Percentiles rank a stretch among this genome's conserved stretches.
Conservation (phyloP, 805 yeast species). For the Sungouiella blattae region DNA sequence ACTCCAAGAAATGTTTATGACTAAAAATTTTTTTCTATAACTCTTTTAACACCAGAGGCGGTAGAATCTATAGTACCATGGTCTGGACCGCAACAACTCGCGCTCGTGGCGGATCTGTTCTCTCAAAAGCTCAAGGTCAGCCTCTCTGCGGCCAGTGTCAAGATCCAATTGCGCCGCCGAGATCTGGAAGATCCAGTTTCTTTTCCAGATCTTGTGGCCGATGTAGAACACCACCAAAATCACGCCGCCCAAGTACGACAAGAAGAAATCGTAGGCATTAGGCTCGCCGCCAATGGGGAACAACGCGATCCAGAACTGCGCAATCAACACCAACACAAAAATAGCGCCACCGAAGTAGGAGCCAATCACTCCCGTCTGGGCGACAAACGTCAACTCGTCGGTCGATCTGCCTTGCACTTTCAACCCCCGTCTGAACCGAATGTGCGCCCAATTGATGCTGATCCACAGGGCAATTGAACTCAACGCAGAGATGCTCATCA, state of each 20-base stretch:
- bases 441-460: slow-evolving; percentile 62
- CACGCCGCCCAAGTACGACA: slow-evolving; percentile 45
- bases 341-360: slow-evolving; percentile 31
- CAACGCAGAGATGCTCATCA: slow-evolving; percentile 72
- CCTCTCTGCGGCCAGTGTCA: slow-evolving; percentile 60
- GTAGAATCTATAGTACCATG: slow-evolving; percentile 32
- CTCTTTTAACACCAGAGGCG: slow-evolving; percentile 33
- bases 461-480: slow-evolving; percentile 82
- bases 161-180: slow-evolving; percentile 52
- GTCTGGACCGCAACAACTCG: slow-evolving; percentile 27
- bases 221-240: slow-evolving; percentile 41
- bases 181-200: slow-evolving; percentile 42
- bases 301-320: slow-evolving; percentile 42
- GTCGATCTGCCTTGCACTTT: slow-evolving; percentile 45
- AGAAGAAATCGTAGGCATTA: slow-evolving; percentile 38
- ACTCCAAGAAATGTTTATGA: no score
- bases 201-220: slow-evolving; percentile 46
- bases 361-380: slow-evolving; percentile 38
- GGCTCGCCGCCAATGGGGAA: slow-evolving; percentile 36
- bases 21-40: no score
- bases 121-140: slow-evolving; percentile 52
- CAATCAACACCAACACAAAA: slow-evolving; percentile 35
- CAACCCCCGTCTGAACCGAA: slow-evolving; percentile 61
- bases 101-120: slow-evolving; percentile 30
- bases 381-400: slow-evolving; percentile 32